phyloP scores from a whole-genome alignment of 257 asterid genomes.

The Scutellaria galericulata region DNA sequence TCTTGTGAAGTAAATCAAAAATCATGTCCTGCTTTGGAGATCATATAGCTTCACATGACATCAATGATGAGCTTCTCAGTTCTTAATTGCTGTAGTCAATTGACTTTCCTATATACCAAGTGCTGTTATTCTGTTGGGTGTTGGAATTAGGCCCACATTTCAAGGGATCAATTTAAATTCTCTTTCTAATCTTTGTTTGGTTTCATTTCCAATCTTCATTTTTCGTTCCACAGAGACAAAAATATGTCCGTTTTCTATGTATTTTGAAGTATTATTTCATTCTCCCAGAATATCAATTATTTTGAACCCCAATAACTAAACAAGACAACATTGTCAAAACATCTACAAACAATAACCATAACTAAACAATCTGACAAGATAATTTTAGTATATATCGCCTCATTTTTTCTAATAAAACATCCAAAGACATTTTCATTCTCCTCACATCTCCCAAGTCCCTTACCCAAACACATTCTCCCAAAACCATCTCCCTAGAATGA shows the following conservation, averaged over 20 bases:
- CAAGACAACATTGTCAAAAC: not conserved
- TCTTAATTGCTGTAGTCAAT: slow-evolving; percentile 4
- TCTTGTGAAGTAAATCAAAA: slow-evolving; percentile 6
- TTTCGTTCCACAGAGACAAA: not conserved
- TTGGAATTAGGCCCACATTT: not conserved
- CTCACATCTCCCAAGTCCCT: not conserved
- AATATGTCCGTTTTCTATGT: not conserved
- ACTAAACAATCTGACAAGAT: not conserved
- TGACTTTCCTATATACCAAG: not conserved
- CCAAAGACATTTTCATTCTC: not conserved
- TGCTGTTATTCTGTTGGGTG: not conserved
- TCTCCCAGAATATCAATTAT: not conserved
- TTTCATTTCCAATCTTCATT: not conserved
- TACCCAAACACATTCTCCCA: not conserved
- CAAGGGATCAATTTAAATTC: not conserved
- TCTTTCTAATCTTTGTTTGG: not conserved
- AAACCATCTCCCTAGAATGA: not conserved
- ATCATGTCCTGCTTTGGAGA: not conserved
- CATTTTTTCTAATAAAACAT: not conserved
- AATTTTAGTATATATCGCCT: not conserved
- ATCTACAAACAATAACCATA: not conserved
- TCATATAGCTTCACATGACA: not conserved
- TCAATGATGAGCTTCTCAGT: not conserved
- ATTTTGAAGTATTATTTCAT: not conserved
- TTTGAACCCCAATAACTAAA: not conserved